Conservation (phyloP, 2,329 filamentous ascomycete genomes). For the Cadophora sp. region DNA sequence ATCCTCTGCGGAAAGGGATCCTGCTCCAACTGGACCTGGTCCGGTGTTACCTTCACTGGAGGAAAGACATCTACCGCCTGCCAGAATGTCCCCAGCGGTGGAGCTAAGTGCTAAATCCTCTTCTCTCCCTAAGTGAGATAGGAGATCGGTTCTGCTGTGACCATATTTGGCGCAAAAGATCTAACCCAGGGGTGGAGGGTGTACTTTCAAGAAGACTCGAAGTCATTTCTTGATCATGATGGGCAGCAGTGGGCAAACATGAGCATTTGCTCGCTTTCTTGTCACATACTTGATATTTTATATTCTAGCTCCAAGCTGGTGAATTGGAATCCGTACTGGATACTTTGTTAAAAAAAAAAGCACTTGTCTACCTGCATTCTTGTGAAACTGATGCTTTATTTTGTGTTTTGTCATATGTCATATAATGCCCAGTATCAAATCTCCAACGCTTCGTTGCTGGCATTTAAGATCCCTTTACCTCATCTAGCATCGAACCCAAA, state of each 20-base stretch:
- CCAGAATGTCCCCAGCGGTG: constrained; percentile 45
- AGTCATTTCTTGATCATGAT: neutral
- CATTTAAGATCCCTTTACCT: too few species aligned
- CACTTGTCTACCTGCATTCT: too few species aligned
- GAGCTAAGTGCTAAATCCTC: constrained; percentile 36
- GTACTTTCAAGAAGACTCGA: neutral
- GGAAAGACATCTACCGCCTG: constrained; percentile 54
- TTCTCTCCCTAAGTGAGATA: neutral
- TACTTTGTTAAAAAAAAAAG: neutral
- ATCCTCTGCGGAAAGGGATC: constrained; percentile 60
- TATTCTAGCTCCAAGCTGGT: constrained; percentile 19
- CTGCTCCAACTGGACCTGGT: constrained; percentile 61
- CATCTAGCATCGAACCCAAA: too few species aligned
- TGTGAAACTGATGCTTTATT: too few species aligned
- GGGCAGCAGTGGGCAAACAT: neutral
- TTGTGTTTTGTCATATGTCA: too few species aligned
- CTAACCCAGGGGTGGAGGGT: too few species aligned
- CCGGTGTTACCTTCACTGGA: constrained; percentile 56
- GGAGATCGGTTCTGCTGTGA: neutral
- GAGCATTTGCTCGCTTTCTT: constrained; percentile 28
- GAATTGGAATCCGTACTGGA: constrained; percentile 14
- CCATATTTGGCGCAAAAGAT: neutral
- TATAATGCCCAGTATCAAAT: too few species aligned
- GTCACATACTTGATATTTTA: constrained; percentile 10
- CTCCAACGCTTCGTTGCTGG: too few species aligned